Percentiles rank a stretch among this genome's conserved stretches.
Conservation (phyloP, 805 yeast genomes). For the Teunomyces stri region DNA sequence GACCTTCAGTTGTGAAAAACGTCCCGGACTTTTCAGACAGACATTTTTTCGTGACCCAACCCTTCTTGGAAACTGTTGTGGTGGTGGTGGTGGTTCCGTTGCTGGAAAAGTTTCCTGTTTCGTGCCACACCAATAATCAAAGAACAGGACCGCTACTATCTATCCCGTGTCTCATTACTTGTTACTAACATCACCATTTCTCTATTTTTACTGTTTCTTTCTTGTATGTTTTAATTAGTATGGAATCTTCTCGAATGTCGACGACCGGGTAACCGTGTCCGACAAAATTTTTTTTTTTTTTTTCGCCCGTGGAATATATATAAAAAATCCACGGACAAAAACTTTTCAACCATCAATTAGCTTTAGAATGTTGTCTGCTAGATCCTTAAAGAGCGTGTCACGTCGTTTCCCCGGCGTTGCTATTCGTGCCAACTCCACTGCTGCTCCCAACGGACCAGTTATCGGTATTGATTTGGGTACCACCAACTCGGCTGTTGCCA, state of each 20-base stretch:
- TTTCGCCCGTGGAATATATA: constrained; percentile 6
- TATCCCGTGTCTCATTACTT: too few species aligned
- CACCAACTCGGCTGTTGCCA: constrained; percentile 86
- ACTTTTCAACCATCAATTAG: background rate
- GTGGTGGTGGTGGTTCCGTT: too few species aligned
- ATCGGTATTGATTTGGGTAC: constrained; percentile 88
- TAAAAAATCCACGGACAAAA: background rate
- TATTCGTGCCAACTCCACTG: constrained; percentile 30
- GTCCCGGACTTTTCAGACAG: too few species aligned
- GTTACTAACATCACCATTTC: too few species aligned
- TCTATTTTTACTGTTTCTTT: background rate
- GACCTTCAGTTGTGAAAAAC: constrained; percentile 17
- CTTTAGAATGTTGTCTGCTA: constrained; percentile 40
- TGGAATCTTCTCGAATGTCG: background rate
- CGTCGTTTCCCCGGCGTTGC: constrained; percentile 29
- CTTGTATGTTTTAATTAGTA: constrained; percentile 2
- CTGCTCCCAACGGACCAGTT: constrained; percentile 50
- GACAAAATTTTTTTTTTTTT: constrained; percentile 18
- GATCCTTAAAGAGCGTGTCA: constrained; percentile 36
- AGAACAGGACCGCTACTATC: too few species aligned
- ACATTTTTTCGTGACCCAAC: too few species aligned
- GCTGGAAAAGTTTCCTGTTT: too few species aligned
- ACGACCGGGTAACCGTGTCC: constrained; percentile 21
- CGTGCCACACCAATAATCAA: too few species aligned
- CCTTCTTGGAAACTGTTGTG: too few species aligned